Evolutionary conservation across 1,284 basidiomycete species (phyloP).

Genomic region (Farysia itapuensis): DNA sequence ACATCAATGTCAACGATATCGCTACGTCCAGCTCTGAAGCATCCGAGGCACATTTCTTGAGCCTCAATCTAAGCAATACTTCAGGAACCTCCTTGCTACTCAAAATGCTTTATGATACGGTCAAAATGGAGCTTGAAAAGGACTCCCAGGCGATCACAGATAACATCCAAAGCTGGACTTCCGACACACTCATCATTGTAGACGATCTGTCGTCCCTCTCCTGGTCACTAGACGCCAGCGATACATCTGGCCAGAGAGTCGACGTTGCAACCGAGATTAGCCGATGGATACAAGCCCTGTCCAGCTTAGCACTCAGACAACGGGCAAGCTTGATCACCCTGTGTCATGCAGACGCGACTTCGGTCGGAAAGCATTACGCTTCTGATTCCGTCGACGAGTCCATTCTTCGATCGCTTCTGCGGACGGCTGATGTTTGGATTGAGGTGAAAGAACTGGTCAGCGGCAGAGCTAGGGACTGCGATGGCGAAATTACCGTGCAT

Average conservation of each 20-base stretch:
- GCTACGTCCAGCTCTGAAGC: neutral
- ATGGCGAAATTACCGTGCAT: conserved; percentile 43
- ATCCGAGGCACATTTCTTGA: neutral
- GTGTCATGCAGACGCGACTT: conserved; percentile 36
- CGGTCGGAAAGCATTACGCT: conserved; percentile 21
- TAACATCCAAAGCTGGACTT: conserved; percentile 5
- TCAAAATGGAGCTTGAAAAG: neutral
- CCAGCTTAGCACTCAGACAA: conserved; percentile 13
- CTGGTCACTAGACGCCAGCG: conserved; percentile 16
- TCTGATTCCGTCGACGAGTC: conserved; percentile 28
- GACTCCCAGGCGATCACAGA: neutral
- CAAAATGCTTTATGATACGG: neutral
- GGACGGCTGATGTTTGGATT: conserved; percentile 34
- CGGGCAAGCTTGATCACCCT: conserved; percentile 30
- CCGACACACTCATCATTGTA: conserved; percentile 16
- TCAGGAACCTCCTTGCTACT: neutral
- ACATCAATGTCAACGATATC: conserved; percentile 15
- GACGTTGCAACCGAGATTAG: conserved; percentile 6
- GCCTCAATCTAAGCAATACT: neutral
- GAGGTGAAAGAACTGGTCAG: conserved; percentile 42
- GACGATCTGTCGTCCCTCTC: conserved; percentile 34
- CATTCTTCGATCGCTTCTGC: conserved; percentile 10
- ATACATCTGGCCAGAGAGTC: conserved; percentile 1
- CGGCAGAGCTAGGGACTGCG: conserved; percentile 40
- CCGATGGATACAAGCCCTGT: conserved; percentile 22